phyloP scores from a whole-genome alignment of 208 protist species.

The Acanthamoeba divionensis region DNA sequence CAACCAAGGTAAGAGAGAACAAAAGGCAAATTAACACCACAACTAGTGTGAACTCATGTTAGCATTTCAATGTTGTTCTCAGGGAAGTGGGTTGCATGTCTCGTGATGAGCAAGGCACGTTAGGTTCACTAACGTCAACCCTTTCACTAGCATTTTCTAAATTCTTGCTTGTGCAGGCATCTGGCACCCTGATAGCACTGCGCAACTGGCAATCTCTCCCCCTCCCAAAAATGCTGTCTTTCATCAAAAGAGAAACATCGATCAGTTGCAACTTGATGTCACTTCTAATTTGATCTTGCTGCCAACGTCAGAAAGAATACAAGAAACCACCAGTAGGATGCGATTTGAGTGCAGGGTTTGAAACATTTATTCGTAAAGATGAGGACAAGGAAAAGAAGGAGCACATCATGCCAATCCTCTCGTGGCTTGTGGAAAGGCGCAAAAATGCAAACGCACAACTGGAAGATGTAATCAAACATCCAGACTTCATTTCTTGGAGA shows the following conservation, averaged over 20 bases:
- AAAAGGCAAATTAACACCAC: neutral
- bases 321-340: neutral
- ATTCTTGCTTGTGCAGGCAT: too few species aligned
- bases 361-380: neutral
- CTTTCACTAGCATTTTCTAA: too few species aligned
- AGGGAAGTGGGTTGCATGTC: conserved; percentile 28
- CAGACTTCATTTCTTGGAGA: neutral
- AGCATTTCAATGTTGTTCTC: neutral
- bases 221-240: neutral
- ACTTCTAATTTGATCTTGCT: too few species aligned
- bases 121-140: too few species aligned
- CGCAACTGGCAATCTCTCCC: neutral
- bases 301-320: neutral
- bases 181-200: conserved; percentile 12
- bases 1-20: neutral
- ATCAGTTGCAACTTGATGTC: too few species aligned
- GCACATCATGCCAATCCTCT: conserved; percentile 7
- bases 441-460: neutral
- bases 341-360: neutral
- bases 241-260: too few species aligned
- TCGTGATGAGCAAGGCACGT: neutral
- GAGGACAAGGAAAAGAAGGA: conserved; percentile 23
- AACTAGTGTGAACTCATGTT: neutral
- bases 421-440: too few species aligned
- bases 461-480: neutral